These are phyloP conservation scores for Cucumis hystrix DNA, from an alignment of 306 rosid species.

Conservation along the genomic window DNA sequence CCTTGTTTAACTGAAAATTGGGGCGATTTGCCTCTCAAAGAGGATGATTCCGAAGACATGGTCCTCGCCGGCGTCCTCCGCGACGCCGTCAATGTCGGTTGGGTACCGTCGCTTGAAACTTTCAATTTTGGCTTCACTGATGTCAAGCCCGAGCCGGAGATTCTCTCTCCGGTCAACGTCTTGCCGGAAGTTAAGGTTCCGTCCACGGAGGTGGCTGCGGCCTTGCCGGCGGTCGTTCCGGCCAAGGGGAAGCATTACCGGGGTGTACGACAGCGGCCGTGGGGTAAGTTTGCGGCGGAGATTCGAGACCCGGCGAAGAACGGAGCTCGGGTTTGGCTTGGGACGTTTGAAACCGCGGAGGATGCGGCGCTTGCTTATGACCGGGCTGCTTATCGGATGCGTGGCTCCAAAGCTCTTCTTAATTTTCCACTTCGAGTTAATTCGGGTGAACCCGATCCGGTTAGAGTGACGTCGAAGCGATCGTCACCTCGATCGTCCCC, in stretches of 20 bases:
- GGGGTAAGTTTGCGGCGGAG: slow-evolving; percentile 71
- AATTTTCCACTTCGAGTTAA: slow-evolving; percentile 51
- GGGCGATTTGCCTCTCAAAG: slow-evolving; percentile 55
- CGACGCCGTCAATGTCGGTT: slow-evolving; percentile 54
- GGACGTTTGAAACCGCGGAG: slow-evolving; percentile 56
- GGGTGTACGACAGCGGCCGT: slow-evolving; percentile 54
- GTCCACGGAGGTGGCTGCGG: not conserved
- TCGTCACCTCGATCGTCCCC: slow-evolving; percentile 2
- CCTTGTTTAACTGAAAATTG: slow-evolving; percentile 57
- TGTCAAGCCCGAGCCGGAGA: slow-evolving; percentile 29
- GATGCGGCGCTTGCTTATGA: slow-evolving; percentile 62
- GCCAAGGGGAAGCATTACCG: slow-evolving; percentile 49
- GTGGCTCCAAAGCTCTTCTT: slow-evolving; percentile 44
- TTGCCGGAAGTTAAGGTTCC: not conserved
- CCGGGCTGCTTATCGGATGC: slow-evolving; percentile 56
- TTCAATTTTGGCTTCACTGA: slow-evolving; percentile 3
- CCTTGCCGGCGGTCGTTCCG: slow-evolving; percentile 18
- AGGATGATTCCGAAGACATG: slow-evolving; percentile 80
- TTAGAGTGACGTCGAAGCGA: slow-evolving; percentile 36
- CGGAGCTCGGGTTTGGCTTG: slow-evolving; percentile 60
- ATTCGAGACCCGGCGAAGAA: slow-evolving; percentile 61
- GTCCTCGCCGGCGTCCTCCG: slow-evolving; percentile 51
- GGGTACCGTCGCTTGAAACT: slow-evolving; percentile 57
- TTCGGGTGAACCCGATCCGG: slow-evolving; percentile 55
- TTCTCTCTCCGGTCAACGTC: slow-evolving; percentile 1